Conservation (phyloP, 1,284 basidiomycete species). For the Hymenochaete sp. region DNA sequence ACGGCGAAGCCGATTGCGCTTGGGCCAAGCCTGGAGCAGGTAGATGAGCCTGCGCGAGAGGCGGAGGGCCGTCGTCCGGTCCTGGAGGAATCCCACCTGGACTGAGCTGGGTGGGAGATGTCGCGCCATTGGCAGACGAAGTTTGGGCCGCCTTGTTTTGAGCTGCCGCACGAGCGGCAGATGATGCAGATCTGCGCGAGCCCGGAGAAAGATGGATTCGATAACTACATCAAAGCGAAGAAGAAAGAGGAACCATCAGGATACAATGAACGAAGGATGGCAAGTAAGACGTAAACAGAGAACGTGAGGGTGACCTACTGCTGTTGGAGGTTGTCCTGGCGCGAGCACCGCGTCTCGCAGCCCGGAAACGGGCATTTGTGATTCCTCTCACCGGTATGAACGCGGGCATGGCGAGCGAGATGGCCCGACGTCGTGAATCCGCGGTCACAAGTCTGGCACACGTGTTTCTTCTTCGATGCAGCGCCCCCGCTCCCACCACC, state of each 20-base stretch:
- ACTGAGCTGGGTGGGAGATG: neutral
- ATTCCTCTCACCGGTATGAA: constrained; percentile 77
- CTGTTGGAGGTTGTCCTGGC: constrained; percentile 76
- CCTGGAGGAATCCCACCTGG: neutral
- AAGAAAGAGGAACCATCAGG: too few species aligned
- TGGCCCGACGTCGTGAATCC: constrained; percentile 80
- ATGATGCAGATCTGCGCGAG: constrained; percentile 16
- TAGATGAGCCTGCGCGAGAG: constrained; percentile 13
- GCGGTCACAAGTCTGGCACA: constrained; percentile 58
- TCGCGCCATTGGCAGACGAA: neutral
- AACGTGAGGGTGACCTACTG: constrained; percentile 48
- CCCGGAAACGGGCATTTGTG: constrained; percentile 78
- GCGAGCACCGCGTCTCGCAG: constrained; percentile 70
- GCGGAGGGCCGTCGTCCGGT: constrained; percentile 18
- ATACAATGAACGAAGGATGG: constrained; percentile 24
- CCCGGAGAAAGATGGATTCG: constrained; percentile 19
- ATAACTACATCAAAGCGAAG: too few species aligned
- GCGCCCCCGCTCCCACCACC: too few species aligned
- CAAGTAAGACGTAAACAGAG: constrained; percentile 6
- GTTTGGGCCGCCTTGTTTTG: constrained; percentile 8
- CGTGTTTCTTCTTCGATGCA: constrained; percentile 38
- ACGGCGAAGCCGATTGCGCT: neutral
- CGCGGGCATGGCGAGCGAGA: constrained; percentile 69
- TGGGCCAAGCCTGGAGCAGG: constrained; percentile 5
- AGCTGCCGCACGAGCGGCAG: constrained; percentile 17